A percentile compares a stretch with the other conserved stretches of the same genome.
phyloP scores from a whole-genome alignment of 2,329 filamentous ascomycete species.

The Sporothrix inflata region DNA sequence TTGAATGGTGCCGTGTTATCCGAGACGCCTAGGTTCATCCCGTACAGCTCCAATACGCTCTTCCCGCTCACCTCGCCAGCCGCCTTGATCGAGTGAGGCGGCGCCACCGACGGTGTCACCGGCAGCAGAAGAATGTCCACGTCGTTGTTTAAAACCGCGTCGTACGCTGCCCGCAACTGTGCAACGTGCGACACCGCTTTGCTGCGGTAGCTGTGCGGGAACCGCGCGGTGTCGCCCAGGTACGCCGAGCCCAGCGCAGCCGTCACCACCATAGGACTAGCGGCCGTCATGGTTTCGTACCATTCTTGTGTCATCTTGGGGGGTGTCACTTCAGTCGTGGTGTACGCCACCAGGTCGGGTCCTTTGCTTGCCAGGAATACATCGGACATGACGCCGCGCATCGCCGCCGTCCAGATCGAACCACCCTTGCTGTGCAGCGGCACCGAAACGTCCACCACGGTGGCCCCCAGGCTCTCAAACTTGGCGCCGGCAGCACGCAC shows the following conservation, averaged over 20 bases:
- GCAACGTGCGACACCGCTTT: constrained; percentile 53
- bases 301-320: constrained; percentile 44
- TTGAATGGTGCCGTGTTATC: constrained; percentile 54
- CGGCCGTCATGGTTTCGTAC: constrained; percentile 48
- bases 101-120: constrained; percentile 50
- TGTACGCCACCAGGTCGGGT: constrained; percentile 41
- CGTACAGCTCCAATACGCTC: constrained; percentile 46
- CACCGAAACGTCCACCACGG: constrained; percentile 50
- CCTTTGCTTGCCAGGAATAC: constrained; percentile 40
- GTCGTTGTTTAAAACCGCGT: constrained; percentile 43
- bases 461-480: constrained; percentile 48
- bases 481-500: constrained; percentile 45
- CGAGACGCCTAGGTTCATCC: constrained; percentile 49
- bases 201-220: constrained; percentile 42
- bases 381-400: constrained; percentile 40
- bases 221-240: constrained; percentile 37
- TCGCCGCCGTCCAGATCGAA: constrained; percentile 52
- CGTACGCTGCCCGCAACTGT: constrained; percentile 53
- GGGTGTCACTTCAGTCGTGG: constrained; percentile 39
- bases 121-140: constrained; percentile 55
- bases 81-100: constrained; percentile 42
- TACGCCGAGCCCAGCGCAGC: constrained; percentile 46
- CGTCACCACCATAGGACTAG: constrained; percentile 51
- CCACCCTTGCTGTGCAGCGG: constrained; percentile 52
- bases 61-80: constrained; percentile 33